Evolutionary conservation across 2,329 filamentous ascomycete genomes (phyloP).

Genomic region (Fusarium albidum): DNA sequence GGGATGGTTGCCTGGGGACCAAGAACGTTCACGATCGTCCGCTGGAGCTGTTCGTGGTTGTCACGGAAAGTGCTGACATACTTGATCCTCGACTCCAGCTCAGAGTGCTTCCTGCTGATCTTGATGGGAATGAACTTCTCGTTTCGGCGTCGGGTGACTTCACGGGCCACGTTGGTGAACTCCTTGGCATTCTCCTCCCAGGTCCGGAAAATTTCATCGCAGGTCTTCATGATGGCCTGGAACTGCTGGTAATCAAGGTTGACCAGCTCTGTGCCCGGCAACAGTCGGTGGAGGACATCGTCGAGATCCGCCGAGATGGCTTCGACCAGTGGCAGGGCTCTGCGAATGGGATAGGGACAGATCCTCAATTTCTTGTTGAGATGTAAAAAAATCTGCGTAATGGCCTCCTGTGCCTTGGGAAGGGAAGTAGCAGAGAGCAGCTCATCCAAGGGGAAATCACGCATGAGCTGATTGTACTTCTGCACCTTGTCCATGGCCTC

Average conservation of each 20-base stretch:
- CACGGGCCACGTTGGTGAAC: constrained; percentile 96
- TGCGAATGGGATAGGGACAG: constrained; percentile 91
- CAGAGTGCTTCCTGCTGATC: constrained; percentile 84
- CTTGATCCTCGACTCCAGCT: constrained; percentile 88
- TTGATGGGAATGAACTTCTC: constrained; percentile 99
- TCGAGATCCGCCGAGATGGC: constrained; percentile 96
- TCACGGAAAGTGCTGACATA: constrained; percentile 95
- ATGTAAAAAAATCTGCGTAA: constrained; percentile 89
- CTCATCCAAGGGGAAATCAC: constrained; percentile 96
- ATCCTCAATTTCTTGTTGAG: constrained; percentile 98
- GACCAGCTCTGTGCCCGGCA: constrained; percentile 88
- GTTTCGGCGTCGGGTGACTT: constrained; percentile 90
- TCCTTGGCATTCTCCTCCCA: constrained; percentile 99
- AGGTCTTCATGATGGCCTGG: constrained; percentile 80
- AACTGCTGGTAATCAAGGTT: constrained; percentile 95
- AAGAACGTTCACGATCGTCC: constrained; percentile 96
- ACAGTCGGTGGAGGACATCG: constrained; percentile 81
- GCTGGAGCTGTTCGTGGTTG: constrained; percentile 97
- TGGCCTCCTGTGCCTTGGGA: constrained; percentile 85
- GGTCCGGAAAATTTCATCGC: constrained; percentile 84
- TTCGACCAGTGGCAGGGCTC: constrained; percentile 93
- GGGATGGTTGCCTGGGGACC: constrained; percentile 73
- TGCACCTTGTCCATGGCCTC: constrained; percentile 96
- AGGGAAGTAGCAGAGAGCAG: constrained; percentile 90
- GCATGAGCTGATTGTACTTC: constrained; percentile 99